phyloP scores from a whole-genome alignment of 2,329 filamentous ascomycete genomes.

The Neocucurbitaria cava region DNA sequence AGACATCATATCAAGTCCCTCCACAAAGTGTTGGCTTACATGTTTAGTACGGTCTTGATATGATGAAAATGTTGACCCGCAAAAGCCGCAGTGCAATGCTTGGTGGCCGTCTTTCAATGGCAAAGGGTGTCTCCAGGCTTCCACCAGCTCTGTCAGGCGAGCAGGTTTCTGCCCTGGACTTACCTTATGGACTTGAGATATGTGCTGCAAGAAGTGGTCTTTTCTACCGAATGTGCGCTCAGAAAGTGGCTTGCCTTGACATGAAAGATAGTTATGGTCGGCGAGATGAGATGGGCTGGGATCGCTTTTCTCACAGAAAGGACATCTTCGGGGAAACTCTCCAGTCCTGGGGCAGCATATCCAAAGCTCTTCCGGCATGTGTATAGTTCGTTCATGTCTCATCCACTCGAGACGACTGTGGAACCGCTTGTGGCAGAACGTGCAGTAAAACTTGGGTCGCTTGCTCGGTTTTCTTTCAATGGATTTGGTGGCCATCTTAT shows the following conservation, averaged over 20 bases:
- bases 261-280: slow-evolving; percentile 60
- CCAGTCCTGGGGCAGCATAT: slow-evolving; percentile 31
- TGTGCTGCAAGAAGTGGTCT: slow-evolving; percentile 59
- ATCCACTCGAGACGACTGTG: slow-evolving; percentile 61
- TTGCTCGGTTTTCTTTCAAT: slow-evolving; percentile 19
- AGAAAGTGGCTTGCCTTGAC: slow-evolving; percentile 62
- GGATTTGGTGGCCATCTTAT: neutral
- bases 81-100: slow-evolving; percentile 39
- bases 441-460: slow-evolving; percentile 31
- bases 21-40: slow-evolving; percentile 32
- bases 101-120: slow-evolving; percentile 23
- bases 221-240: slow-evolving; percentile 63
- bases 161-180: slow-evolving; percentile 50
- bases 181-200: slow-evolving; percentile 56
- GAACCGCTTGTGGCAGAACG: slow-evolving; percentile 35
- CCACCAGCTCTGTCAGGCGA: slow-evolving; percentile 29
- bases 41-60: slow-evolving; percentile 36
- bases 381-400: slow-evolving; percentile 68
- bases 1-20: slow-evolving; percentile 33
- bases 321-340: slow-evolving; percentile 53
- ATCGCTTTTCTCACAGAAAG: slow-evolving; percentile 56
- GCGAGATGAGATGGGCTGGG: slow-evolving; percentile 58
- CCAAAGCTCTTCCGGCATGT: slow-evolving; percentile 57
- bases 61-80: slow-evolving; percentile 23
- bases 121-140: slow-evolving; percentile 27